A percentile compares a stretch with the other conserved stretches of the same genome.
Conservation (phyloP, 805 yeast genomes). For the Starmerella stigmatis region DNA sequence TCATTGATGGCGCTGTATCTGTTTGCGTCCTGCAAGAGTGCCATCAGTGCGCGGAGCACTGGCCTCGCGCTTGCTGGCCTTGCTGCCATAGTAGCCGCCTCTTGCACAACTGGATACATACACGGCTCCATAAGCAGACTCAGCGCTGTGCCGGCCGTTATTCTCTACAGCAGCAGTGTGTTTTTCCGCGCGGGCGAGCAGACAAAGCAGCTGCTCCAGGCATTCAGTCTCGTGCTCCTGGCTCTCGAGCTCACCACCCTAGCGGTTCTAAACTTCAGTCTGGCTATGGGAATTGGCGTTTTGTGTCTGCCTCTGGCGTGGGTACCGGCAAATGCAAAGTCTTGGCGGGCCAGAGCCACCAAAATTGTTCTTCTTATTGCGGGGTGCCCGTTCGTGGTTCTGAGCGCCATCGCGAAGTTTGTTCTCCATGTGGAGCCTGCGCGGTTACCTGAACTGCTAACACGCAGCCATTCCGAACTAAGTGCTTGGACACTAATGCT, state of each 20-base stretch:
- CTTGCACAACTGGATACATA: conserved; percentile 25
- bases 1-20: conserved; percentile 51
- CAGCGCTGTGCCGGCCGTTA: not conserved
- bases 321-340: conserved; percentile 33
- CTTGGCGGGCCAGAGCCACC: conserved; percentile 20
- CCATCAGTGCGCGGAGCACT: not conserved
- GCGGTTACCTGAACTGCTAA: conserved; percentile 41
- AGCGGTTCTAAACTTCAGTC: conserved; percentile 72
- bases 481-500: conserved; percentile 83
- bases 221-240: conserved; percentile 46
- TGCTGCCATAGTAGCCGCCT: conserved; percentile 28
- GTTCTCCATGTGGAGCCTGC: conserved; percentile 30
- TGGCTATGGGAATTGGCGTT: conserved; percentile 62
- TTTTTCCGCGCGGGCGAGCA: not conserved
- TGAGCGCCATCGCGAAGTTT: conserved; percentile 29
- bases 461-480: conserved; percentile 54
- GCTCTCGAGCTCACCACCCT: conserved; percentile 63
- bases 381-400: conserved; percentile 40
- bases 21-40: not conserved
- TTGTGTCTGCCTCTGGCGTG: conserved; percentile 67
- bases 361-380: conserved; percentile 5
- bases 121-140: not conserved
- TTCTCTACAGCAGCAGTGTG: not conserved
- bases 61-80: not conserved
- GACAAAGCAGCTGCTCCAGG: conserved; percentile 28